Base-by-base conservation (phyloP, 257 asterid species). In the Verbascum thapsus region DNA sequence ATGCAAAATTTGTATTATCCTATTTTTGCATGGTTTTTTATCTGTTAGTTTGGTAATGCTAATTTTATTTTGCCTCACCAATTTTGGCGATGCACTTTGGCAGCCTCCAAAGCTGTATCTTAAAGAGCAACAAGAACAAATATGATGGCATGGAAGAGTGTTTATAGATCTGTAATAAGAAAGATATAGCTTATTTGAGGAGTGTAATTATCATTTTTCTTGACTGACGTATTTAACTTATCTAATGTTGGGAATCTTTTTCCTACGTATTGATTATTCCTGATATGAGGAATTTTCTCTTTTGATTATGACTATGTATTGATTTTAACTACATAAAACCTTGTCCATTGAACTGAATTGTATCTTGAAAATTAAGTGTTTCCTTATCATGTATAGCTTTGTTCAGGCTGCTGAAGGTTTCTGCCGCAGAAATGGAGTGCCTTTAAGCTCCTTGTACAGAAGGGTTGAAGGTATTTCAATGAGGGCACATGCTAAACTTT, bases 331-430 rank as follows among this genome's bases (percentile, higher is more conserved):
- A 53, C 3, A 10, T 53, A 37, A 42, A 11, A 16, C 10, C 43
- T 17, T 56, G 58, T 26, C 22, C 38, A 13, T 32, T 15, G 44
- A 32, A 54, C 61, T 64, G 10, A 30, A 23, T 45, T 67, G 32
- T 53, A 37, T 61, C 60, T 39, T 57, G n/a, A 34, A n/a, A 66
- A 48, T 41, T 42, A 47, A 55, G 2, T 59, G 49, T 51, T 32
- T 45, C 51, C 34, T 32, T 65, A 23, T 67, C 55, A 18, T 64
- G 4, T 37, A 42, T 49, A 65, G 61, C 56, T 51, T 65, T 68
- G 68, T 43, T 70, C 82, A 88, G 98, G 99, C 99, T 60, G 97
- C 99, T 70, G 95, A 92, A 81, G 97, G 99, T 66, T 92, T 92
- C 73, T 89, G 97, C 77, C 94, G 96, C 78, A 80, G 59, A 76